Percentiles rank a stretch among this genome's conserved stretches.
Evolutionary conservation across 176 grass and related monocot species (phyloP).

Genomic region (Lolium perenne): DNA sequence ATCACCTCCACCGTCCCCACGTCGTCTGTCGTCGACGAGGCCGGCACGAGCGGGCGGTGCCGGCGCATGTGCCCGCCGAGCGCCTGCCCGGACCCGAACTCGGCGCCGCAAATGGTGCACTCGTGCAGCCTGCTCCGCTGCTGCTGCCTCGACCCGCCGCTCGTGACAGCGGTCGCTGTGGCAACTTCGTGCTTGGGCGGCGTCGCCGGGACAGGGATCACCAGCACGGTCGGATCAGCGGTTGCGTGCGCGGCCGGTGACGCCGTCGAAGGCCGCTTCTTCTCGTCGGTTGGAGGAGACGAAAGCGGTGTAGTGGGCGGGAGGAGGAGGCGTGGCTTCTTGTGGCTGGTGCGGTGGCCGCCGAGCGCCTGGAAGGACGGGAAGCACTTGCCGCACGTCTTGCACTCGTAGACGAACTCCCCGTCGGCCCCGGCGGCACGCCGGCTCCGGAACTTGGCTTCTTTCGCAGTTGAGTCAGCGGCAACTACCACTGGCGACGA

Average conservation of each 20-base stretch:
- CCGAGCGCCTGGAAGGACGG: conserved; percentile 91
- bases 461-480: neutral
- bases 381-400: conserved; percentile 86
- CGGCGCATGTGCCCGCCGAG: conserved; percentile 92
- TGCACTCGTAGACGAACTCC: conserved; percentile 82
- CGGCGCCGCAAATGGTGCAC: conserved; percentile 78
- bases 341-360: conserved; percentile 96
- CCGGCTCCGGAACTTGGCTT: conserved; percentile 46
- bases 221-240: conserved; percentile 39
- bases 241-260: neutral
- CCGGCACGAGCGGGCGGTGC: conserved; percentile 67
- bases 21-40: neutral
- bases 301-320: neutral
- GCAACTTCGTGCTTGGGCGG: conserved; percentile 38
- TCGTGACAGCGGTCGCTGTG: neutral
- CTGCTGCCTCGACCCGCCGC: neutral
- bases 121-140: conserved; percentile 62
- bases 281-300: conserved; percentile 22
- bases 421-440: neutral
- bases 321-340: conserved; percentile 57
- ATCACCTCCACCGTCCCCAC: neutral
- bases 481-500: neutral
- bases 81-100: conserved; percentile 87
- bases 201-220: conserved; percentile 20
- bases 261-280: neutral